Evolutionary conservation across 1,139 yeast species (phyloP), one percentile per base, ranked within the genome.

Genomic region (Magnusiomyces fungicola): DNA sequence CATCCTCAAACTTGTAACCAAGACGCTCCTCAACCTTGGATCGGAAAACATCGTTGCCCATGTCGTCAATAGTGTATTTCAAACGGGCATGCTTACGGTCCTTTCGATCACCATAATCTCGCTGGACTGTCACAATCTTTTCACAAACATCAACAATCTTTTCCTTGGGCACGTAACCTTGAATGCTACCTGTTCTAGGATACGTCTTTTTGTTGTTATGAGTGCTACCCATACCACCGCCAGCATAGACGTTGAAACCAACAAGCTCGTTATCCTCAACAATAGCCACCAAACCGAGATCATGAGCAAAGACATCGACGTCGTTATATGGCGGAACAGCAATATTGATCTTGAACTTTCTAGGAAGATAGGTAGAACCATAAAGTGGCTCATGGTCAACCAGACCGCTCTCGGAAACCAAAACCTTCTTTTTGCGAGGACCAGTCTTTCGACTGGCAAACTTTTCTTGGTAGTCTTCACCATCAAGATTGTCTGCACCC

Each of bases 171-270:
- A 83, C 80, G 63, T 71, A 92, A 33, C 97, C 98, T 58, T 90
- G 77, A 69, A 81, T 71, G 22, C 95, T 82, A 54, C 96, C 97
- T 16, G 95, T 79, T 72, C 97, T 80, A 60, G 98, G 98, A 63
- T 92, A 92, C 0, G 98, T 92, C 76, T 90, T 92, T 65, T 84
- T 84, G 73, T 92, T 92, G 74, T 90, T 90, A 69, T 92, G 98
- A 32, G 97, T 92, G 38, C 95, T 79, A 61, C 97, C 98, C 97
- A 92, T 90, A 75, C 97, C 98, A 72, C 97, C 98, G 67, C 97
- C 98, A 55, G 83, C 96, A 55, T 85, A 76, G 47, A 92, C 80
- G 62, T 92, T 90, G 74, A 80, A 92, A 49, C 97, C 98, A 48
- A 68, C 69, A 50, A 65, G 68, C 53, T 75, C 80, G 48, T 67